phyloP scores from a whole-genome alignment of 225 moss, liverwort and hornwort species.

The Rhytidiadelphus loreus region DNA sequence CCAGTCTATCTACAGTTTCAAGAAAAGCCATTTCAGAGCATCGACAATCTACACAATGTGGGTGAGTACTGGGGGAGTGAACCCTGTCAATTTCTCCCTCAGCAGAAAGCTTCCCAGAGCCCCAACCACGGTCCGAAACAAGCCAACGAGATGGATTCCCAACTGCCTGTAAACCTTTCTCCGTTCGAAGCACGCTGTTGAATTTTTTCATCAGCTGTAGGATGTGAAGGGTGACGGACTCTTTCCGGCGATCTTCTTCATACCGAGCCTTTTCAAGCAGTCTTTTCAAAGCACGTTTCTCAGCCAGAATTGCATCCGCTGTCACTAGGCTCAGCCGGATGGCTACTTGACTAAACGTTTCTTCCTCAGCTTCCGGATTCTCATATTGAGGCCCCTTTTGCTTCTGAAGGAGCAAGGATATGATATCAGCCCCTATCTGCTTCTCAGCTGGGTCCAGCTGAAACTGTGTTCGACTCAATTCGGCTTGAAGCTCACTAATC shows the following conservation, averaged over 20 bases:
- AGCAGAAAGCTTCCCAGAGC: conserved; percentile 24
- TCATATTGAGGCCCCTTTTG: conserved; percentile 68
- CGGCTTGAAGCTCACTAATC: conserved; percentile 41
- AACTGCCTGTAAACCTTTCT: conserved; percentile 12
- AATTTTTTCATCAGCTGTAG: conserved; percentile 66
- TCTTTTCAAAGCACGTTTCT: conserved; percentile 59
- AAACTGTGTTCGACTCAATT: conserved; percentile 46
- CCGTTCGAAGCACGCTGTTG: conserved; percentile 44
- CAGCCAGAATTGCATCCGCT: conserved; percentile 47
- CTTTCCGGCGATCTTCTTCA: conserved; percentile 71
- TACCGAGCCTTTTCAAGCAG: conserved; percentile 53
- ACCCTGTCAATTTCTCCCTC: conserved; percentile 35
- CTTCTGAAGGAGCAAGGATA: conserved; percentile 67
- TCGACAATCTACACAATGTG: conserved; percentile 37
- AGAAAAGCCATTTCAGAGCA: conserved; percentile 43
- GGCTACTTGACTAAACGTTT: conserved; percentile 61
- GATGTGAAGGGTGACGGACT: conserved; percentile 57
- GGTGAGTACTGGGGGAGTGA: conserved; percentile 13
- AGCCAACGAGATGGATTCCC: conserved; percentile 35
- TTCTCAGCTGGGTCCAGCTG: conserved; percentile 59
- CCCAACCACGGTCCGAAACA: conserved; percentile 52
- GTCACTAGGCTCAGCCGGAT: conserved; percentile 45
- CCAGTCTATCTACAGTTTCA: conserved; percentile 17
- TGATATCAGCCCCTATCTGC: conserved; percentile 69
- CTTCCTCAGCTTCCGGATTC: conserved; percentile 70